Evolutionary conservation across 106 monocot species (phyloP).

Genomic region (Acanthochlamys bracteata): DNA sequence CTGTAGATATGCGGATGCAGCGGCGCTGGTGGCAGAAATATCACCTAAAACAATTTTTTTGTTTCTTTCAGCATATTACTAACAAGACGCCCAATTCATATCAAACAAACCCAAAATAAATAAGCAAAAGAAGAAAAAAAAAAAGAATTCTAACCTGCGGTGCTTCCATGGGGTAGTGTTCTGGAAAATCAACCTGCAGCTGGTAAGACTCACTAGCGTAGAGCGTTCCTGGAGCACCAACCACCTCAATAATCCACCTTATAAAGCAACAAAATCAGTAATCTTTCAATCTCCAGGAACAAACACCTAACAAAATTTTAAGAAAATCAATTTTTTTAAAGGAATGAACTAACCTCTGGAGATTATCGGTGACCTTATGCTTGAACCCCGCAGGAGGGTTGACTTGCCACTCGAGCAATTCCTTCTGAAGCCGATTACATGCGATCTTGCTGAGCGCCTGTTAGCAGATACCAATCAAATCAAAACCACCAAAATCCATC

Average conservation of each 20-base stretch:
- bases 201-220: constrained; percentile 35
- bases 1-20: constrained; percentile 64
- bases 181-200: constrained; percentile 41
- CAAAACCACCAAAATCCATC: not conserved
- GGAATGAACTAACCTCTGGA: constrained; percentile 38
- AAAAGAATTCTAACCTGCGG: constrained; percentile 1
- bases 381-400: constrained; percentile 63
- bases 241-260: constrained; percentile 45
- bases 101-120: not conserved
- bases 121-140: not conserved
- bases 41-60: constrained; percentile 37
- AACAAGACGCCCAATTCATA: too few relatives aligned
- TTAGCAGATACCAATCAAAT: not conserved
- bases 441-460: constrained; percentile 76
- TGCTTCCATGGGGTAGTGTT: constrained; percentile 26
- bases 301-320: not conserved
- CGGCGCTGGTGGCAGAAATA: constrained; percentile 52
- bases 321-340: not conserved
- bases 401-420: constrained; percentile 69
- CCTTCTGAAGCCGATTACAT: constrained; percentile 63
- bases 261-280: too few relatives aligned
- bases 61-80: too few relatives aligned
- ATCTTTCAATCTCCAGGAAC: not conserved
- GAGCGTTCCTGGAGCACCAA: constrained; percentile 36
- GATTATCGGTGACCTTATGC: constrained; percentile 57